Conservation (phyloP, 1,139 yeast genomes). For the Lizanozyma gosingica region DNA sequence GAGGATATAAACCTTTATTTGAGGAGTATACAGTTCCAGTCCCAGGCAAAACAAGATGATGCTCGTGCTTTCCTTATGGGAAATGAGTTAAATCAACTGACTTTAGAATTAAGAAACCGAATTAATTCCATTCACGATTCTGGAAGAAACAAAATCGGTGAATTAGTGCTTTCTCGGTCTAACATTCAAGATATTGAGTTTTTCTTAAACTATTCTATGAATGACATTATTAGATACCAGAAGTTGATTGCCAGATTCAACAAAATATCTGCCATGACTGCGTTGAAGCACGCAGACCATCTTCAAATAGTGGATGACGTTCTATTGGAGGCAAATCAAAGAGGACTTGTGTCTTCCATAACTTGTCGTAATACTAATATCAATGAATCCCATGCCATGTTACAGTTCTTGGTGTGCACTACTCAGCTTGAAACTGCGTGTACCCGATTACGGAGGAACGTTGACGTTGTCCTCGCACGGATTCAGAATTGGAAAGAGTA, state of each 20-base stretch:
- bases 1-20: conserved; percentile 41
- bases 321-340: conserved; percentile 10
- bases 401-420: conserved; percentile 2
- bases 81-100: conserved; percentile 13
- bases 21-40: conserved; percentile 24
- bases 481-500: conserved; percentile 47
- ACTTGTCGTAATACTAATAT: not conserved
- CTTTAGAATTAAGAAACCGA: conserved; percentile 24
- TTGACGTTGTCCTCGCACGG: conserved; percentile 27
- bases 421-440: conserved; percentile 6
- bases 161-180: conserved; percentile 15
- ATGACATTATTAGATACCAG: conserved; percentile 34
- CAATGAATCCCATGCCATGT: conserved; percentile 5
- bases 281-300: conserved; percentile 37
- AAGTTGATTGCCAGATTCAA: conserved; percentile 26
- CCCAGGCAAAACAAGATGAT: conserved; percentile 3
- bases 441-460: conserved; percentile 30
- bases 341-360: conserved; percentile 6
- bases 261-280: conserved; percentile 34
- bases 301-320: conserved; percentile 15
- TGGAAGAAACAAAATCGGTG: conserved; percentile 13
- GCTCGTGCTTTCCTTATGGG: not conserved
- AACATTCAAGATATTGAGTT: conserved; percentile 42
- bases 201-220: conserved; percentile 45
- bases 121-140: conserved; percentile 13